Evolutionary conservation across 352 stramenopile genomes (phyloP), one percentile per base, ranked within the genome.

Genomic region (Peronospora farinosa): DNA sequence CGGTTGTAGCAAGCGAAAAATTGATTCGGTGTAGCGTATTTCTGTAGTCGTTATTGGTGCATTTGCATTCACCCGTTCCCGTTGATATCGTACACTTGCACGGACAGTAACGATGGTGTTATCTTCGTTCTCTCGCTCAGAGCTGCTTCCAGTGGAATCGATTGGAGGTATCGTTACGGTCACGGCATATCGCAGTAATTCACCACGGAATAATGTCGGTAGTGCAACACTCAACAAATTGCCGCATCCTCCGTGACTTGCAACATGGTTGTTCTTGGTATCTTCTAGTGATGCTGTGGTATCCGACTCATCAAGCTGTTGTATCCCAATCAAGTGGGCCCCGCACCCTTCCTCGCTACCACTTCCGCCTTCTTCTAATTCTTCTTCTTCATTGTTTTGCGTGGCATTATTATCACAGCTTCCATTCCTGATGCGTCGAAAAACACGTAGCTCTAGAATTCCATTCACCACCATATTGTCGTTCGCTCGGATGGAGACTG

Each of bases 391-490:
- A 6, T 21, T 30, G 11, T 13, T 25, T 47, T 54, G 33, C 5
- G 19, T 25, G 11, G 28, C 16, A 25, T 15, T 19, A 0, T 11
- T 32, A 55, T 54, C 57, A n/a, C 44, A 19, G 11, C 55, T 56
- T 19, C 2, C 17, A 19, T 47, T 45, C 28, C 35, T 19, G 27
- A 28, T 17, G 19, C 48, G 41, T 25, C 45, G 61, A 4, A 69
- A 58, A 6, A 75, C 37, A 12, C 65, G 51, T 25, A 91, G 31
- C 44, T 86, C 67, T 10, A 88, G 54, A 16, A 69, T 55, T 15
- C 80, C 77, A 31, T 80, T 53, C 0, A 44, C 19, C 3, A 88
- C 54, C 3, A 37, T 57, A 40, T 88, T 77, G 15, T 77, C 53
- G 4, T 81, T 62, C 1, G 72, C 60, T 16, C 71, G 45, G 13